Evolutionary conservation across 768 basidiomycete species (phyloP), one percentile per base, ranked within the genome.

Genomic region (Heimioporus sp.): DNA sequence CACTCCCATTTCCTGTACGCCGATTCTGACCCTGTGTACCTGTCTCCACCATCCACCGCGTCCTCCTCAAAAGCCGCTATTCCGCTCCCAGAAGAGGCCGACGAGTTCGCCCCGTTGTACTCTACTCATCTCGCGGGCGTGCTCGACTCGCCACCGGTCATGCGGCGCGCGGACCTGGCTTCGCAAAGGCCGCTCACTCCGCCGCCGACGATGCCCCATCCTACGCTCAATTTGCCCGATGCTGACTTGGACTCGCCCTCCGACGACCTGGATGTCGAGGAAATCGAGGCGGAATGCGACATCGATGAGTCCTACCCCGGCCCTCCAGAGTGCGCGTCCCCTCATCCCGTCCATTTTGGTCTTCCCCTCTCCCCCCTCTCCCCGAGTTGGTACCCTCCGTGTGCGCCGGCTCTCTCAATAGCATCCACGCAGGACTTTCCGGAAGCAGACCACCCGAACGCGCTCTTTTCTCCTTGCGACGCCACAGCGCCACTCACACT

Each of bases 161-260:
- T 72, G 61, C 65, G 64, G 30, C 65, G 68, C 52, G 58, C 58
- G 59, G 65, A 65, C 38, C 47, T 66, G 43, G 54, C 58, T 19
- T 64, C 51, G 28, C 65, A 68, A 31, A 65, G 53, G 55, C 76
- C 69, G 3, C 65, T 71, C 52, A 74, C 76, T 17, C 77, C 76
- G 46, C 76, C 76, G 16, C 70, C 73, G 34, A 77, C 75, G 17
- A 63, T 75, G 48, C 73, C 73, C 19, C 72, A 67, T 28, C 53
- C 61, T 39, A 73, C 70, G 0, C 66, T 66, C 19, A 65, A 59
- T 40, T 53, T 78, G 31, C 76, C 78, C 9, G 71, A 71, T 24
- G 40, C 60, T 10, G 75, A 74, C 41, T 24, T 48, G 13, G 66
- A 68, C 15, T 10, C 36, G 5, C 24, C 30, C 30, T 52, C 49